A percentile compares a stretch with the other conserved stretches of the same genome.
Evolutionary conservation across 140 eudicot genomes (phyloP).

Genomic region (Flaveria floridana): DNA sequence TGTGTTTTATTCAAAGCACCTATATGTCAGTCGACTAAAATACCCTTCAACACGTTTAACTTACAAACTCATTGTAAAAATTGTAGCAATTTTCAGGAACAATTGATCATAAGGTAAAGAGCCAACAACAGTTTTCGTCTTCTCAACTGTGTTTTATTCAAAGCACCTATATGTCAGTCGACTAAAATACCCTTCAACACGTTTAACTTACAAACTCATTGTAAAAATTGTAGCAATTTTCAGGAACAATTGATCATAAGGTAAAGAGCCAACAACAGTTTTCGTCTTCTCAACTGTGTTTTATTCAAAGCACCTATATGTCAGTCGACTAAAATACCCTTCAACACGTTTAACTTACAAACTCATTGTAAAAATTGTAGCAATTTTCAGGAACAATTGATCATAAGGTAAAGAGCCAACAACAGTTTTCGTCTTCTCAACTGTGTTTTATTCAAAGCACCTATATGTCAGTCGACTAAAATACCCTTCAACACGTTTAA

Average conservation of each 20-base stretch:
- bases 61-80: not conserved
- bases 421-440: conserved; percentile 74
- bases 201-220: not conserved
- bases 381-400: not conserved
- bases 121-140: conserved; percentile 81
- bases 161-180: conserved; percentile 1
- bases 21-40: conserved; percentile 19
- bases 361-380: not conserved
- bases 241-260: too few species aligned
- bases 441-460: conserved; percentile 39
- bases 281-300: conserved; percentile 76
- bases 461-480: conserved; percentile 16
- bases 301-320: not conserved
- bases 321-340: conserved; percentile 24
- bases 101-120: conserved; percentile 33
- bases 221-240: not conserved
- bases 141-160: conserved; percentile 52
- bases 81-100: not conserved
- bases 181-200: conserved; percentile 19
- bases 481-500: conserved; percentile 5
- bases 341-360: not conserved
- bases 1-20: conserved; percentile 30
- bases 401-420: conserved; percentile 77
- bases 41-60: conserved; percentile 1
- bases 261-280: conserved; percentile 75